These are phyloP conservation scores for Papiliotrema flavescens DNA, from an alignment of 1,284 basidiomycete genomes.

Conservation along the genomic window DNA sequence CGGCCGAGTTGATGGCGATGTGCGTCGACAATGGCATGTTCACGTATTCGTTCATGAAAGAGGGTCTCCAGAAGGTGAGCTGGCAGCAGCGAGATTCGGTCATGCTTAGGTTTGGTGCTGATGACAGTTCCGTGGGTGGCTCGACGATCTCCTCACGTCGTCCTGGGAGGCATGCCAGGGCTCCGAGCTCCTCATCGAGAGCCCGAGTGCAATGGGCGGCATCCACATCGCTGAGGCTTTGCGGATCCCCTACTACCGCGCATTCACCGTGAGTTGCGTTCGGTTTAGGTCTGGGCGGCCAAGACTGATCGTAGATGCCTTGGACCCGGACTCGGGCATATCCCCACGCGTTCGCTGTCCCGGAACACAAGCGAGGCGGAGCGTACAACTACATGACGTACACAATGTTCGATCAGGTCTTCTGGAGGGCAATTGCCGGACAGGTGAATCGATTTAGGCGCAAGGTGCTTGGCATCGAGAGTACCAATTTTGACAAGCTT, in stretches of 20 bases:
- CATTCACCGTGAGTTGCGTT: conserved; percentile 73
- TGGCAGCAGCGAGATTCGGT: not conserved
- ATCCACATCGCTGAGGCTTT: conserved; percentile 95
- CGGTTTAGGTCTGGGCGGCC: too few relatives aligned
- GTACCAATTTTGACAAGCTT: conserved; percentile 86
- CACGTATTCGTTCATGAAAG: conserved; percentile 88
- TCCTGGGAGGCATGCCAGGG: conserved; percentile 94
- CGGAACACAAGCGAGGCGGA: conserved; percentile 89
- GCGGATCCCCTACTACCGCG: conserved; percentile 85
- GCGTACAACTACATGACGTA: conserved; percentile 91
- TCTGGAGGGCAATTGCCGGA: conserved; percentile 89
- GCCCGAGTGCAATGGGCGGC: conserved; percentile 97
- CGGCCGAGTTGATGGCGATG: conserved; percentile 89
- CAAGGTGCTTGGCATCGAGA: conserved; percentile 67
- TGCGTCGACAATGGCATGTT: conserved; percentile 97
- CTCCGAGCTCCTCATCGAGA: conserved; percentile 89
- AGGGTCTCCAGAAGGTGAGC: conserved; percentile 75
- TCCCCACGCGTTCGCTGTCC: conserved; percentile 96
- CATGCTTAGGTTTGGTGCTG: not conserved
- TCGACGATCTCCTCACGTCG: conserved; percentile 88
- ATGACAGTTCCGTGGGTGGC: conserved; percentile 85
- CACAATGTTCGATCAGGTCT: conserved; percentile 86
- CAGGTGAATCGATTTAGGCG: conserved; percentile 94
- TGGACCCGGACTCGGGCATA: conserved; percentile 72
- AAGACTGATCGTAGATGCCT: conserved; percentile 47